Evolutionary conservation across 495 filamentous ascomycete species (phyloP).

Genomic region (Acidomyces sp.): DNA sequence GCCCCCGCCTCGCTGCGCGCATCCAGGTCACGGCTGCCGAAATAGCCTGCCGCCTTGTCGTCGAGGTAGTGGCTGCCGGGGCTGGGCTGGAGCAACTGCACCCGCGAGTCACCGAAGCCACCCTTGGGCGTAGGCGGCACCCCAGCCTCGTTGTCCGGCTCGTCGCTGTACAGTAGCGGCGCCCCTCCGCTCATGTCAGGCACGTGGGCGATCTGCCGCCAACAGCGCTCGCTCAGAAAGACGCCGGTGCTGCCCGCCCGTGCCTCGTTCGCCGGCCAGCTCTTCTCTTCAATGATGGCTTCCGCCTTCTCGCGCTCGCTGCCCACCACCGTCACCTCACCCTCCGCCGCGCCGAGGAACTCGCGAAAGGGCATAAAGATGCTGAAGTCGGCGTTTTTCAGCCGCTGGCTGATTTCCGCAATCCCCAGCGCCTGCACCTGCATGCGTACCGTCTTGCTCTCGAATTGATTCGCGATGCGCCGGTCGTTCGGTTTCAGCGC

Average conservation of each 20-base stretch:
- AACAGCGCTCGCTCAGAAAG: conserved; percentile 89
- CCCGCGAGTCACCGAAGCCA: conserved; percentile 56
- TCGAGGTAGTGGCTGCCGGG: conserved; percentile 51
- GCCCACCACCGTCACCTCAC: conserved; percentile 69
- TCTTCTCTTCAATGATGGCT: conserved; percentile 71
- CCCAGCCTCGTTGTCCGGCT: conserved; percentile 30
- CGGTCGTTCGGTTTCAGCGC: conserved; percentile 96
- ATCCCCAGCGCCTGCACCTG: conserved; percentile 95
- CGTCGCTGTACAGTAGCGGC: conserved; percentile 15
- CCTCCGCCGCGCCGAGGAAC: conserved; percentile 78
- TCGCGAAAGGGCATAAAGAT: conserved; percentile 92
- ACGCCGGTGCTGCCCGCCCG: conserved; percentile 82
- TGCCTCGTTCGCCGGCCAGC: conserved; percentile 87
- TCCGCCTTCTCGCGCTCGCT: conserved; percentile 90
- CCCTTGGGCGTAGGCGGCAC: conserved; percentile 30
- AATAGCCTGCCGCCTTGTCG: conserved; percentile 65
- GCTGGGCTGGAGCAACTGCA: conserved; percentile 50
- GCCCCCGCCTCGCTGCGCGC: conserved; percentile 78
- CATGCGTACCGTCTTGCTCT: conserved; percentile 91
- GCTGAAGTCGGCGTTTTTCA: conserved; percentile 87
- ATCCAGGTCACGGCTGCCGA: conserved; percentile 72
- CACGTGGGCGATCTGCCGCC: conserved; percentile 60
- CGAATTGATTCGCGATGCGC: conserved; percentile 94
- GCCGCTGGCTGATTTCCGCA: conserved; percentile 85
- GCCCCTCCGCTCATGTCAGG: conserved; percentile 50